These are phyloP conservation scores for Fusarium albidum DNA, from an alignment of 2,329 filamentous ascomycete genomes.

Conservation along the genomic window DNA sequence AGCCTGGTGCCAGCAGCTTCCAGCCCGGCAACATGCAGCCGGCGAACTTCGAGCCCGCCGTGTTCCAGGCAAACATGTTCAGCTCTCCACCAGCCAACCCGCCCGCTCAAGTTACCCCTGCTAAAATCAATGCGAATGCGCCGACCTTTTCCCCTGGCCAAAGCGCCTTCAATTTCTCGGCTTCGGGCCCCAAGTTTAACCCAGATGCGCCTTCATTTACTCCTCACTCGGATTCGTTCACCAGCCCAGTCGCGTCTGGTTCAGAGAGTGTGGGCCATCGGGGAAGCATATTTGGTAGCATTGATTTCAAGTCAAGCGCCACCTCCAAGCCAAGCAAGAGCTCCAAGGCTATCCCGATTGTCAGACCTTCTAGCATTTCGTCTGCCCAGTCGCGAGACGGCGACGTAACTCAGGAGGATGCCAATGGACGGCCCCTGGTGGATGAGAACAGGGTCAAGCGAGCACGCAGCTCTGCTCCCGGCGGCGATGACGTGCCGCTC, in stretches of 20 bases:
- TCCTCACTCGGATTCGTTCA: slow-evolving; percentile 62
- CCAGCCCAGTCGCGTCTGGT: slow-evolving; percentile 54
- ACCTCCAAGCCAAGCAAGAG: slow-evolving; percentile 72
- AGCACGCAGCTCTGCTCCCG: slow-evolving; percentile 68
- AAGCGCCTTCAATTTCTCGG: slow-evolving; percentile 73
- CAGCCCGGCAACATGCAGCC: slow-evolving; percentile 21
- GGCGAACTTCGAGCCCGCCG: slow-evolving; percentile 52
- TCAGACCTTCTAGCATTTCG: slow-evolving; percentile 68
- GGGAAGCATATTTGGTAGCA: slow-evolving; percentile 73
- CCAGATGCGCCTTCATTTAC: slow-evolving; percentile 81
- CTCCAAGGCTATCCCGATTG: slow-evolving; percentile 85
- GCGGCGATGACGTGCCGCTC: slow-evolving; percentile 76
- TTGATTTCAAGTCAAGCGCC: slow-evolving; percentile 69
- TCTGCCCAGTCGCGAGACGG: slow-evolving; percentile 43
- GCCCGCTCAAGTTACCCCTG: slow-evolving; percentile 34
- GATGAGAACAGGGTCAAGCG: slow-evolving; percentile 80
- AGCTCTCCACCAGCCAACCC: slow-evolving; percentile 27
- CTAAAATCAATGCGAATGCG: slow-evolving; percentile 73
- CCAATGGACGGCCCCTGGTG: slow-evolving; percentile 64
- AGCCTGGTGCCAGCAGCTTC: slow-evolving; percentile 7
- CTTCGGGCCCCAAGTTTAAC: slow-evolving; percentile 73
- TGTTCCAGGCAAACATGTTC: slow-evolving; percentile 51
- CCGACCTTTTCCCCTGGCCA: slow-evolving; percentile 75
- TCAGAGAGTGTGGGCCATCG: slow-evolving; percentile 53
- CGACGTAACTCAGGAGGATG: slow-evolving; percentile 38